phyloP scores from a whole-genome alignment of 306 rosid species.

The Casuarina glauca region DNA sequence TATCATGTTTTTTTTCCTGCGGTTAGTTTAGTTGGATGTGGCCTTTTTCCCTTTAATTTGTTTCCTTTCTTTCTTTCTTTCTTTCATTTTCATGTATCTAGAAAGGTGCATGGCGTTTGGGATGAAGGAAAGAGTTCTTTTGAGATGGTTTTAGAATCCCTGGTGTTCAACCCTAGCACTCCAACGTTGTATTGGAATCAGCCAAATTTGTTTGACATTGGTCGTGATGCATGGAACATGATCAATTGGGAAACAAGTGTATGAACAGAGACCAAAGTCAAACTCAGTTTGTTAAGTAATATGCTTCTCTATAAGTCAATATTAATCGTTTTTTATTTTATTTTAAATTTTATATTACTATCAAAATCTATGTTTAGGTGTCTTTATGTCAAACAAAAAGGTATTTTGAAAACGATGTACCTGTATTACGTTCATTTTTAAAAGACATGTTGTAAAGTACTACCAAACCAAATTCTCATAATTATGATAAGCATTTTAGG shows the following conservation, averaged over 20 bases:
- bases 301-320: too few relatives aligned
- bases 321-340: too few relatives aligned
- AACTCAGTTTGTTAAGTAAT: too few relatives aligned
- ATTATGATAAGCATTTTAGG: slow-evolving; percentile 3
- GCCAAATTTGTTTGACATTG: background rate
- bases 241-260: background rate
- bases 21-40: slow-evolving; percentile 27
- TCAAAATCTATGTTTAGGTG: too few relatives aligned
- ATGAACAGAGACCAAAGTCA: background rate
- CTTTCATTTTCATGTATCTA: background rate
- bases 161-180: background rate
- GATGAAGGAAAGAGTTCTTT: background rate
- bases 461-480: slow-evolving; percentile 8
- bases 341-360: too few relatives aligned
- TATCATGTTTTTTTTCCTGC: background rate
- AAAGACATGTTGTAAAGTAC: background rate
- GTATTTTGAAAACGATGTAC: too few relatives aligned
- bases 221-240: background rate
- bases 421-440: too few relatives aligned
- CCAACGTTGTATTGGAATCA: background rate
- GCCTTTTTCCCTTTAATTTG: background rate
- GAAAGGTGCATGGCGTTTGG: background rate
- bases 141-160: background rate
- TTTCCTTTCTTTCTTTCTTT: background rate
- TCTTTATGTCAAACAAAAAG: too few relatives aligned